Percentiles rank a stretch among this genome's conserved stretches.
phyloP scores from a whole-genome alignment of 75 land plant species.

The Selaginella tamariscina region DNA sequence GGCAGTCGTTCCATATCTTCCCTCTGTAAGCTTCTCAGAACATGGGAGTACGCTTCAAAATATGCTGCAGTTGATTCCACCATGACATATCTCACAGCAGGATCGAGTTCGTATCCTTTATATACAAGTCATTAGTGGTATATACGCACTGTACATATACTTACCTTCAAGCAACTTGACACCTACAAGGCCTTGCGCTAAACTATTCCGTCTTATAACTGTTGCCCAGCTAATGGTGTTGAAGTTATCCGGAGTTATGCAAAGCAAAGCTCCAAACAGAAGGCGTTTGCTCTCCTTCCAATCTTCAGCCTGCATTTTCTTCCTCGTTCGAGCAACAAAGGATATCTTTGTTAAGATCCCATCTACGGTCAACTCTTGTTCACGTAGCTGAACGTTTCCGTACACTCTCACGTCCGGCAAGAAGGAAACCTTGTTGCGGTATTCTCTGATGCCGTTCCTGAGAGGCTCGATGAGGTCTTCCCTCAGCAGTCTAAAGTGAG shows the following conservation, averaged over 20 bases:
- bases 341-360: constrained; percentile 6
- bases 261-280: constrained; percentile 27
- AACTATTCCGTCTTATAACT: constrained; percentile 12
- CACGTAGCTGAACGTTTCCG: not conserved
- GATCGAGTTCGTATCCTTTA: no score
- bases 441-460: constrained; percentile 16
- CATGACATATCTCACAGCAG: constrained; percentile 15
- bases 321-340: not conserved
- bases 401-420: constrained; percentile 9
- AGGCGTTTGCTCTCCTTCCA: constrained; percentile 15
- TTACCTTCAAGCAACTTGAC: not conserved
- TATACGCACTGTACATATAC: not conserved
- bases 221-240: constrained; percentile 18
- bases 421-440: not conserved
- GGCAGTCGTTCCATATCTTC: constrained; percentile 22
- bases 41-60: constrained; percentile 27
- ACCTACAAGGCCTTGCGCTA: not conserved
- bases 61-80: constrained; percentile 18
- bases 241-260: constrained; percentile 22
- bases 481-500: constrained; percentile 17
- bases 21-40: constrained; percentile 15
- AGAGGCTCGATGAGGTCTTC: constrained; percentile 18
- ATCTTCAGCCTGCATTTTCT: not conserved
- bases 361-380: not conserved
- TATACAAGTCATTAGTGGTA: no score